A percentile compares a stretch with the other conserved stretches of the same genome.
These are phyloP conservation scores for Cytidiella melzeri DNA, from an alignment of 768 basidiomycete genomes.

Conservation along the genomic window DNA sequence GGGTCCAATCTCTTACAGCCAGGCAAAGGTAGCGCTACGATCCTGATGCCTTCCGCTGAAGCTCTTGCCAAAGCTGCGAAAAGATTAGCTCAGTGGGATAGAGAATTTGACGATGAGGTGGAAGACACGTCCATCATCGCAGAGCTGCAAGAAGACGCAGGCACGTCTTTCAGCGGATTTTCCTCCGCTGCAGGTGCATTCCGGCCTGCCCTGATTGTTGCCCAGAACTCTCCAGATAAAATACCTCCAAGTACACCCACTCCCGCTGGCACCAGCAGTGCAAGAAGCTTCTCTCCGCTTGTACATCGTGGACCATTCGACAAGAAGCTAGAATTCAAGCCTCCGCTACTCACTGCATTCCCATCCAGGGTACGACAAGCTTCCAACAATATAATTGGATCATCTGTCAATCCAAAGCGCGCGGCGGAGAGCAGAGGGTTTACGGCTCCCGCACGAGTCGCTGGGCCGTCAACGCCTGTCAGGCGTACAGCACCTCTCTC, in stretches of 20 bases:
- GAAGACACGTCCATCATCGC: slow-evolving; percentile 5
- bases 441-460: background rate
- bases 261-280: slow-evolving; percentile 5
- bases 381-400: slow-evolving; percentile 1
- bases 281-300: background rate
- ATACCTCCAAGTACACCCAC: background rate
- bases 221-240: slow-evolving; percentile 13
- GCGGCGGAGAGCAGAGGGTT: slow-evolving; percentile 7
- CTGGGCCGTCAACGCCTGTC: background rate
- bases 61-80: slow-evolving; percentile 18
- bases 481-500: background rate
- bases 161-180: background rate
- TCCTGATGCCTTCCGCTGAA: slow-evolving; percentile 16
- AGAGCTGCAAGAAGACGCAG: background rate
- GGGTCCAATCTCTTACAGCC: slow-evolving; percentile 3
- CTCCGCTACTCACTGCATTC: slow-evolving; percentile 16
- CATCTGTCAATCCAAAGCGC: slow-evolving; percentile 18
- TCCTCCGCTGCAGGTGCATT: background rate
- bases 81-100: slow-evolving; percentile 21
- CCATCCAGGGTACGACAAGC: background rate
- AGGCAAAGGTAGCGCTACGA: slow-evolving; percentile 6
- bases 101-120: slow-evolving; percentile 17
- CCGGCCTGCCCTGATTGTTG: slow-evolving; percentile 8
- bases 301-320: slow-evolving; percentile 2
- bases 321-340: slow-evolving; percentile 23